phyloP scores from a whole-genome alignment of 2,329 filamentous ascomycete species.

The Thelonectria blattea region DNA sequence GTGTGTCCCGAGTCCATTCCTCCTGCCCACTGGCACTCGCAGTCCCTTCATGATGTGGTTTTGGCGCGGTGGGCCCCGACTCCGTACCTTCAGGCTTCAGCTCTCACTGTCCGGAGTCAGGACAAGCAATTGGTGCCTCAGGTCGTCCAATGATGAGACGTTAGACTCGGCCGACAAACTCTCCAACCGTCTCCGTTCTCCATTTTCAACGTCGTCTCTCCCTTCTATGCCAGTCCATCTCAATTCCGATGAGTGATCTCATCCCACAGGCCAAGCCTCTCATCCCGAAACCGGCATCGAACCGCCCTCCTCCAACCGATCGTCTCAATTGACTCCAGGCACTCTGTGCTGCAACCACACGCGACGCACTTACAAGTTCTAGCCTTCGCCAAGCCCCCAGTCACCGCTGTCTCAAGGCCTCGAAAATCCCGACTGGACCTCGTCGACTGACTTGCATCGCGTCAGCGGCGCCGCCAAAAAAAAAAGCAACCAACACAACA shows the following conservation, averaged over 20 bases:
- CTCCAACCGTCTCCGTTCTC: neutral
- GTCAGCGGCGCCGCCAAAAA: constrained; percentile 35
- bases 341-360: constrained; percentile 22
- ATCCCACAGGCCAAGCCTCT: neutral
- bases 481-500: constrained; percentile 33
- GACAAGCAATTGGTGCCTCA: constrained; percentile 10
- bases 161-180: constrained; percentile 18
- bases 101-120: neutral
- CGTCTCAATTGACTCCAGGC: constrained; percentile 3
- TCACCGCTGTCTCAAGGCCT: constrained; percentile 9
- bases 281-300: constrained; percentile 5
- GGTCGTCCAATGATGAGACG: constrained; percentile 9
- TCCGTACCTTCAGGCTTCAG: neutral
- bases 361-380: constrained; percentile 17
- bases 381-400: constrained; percentile 3
- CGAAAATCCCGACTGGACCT: constrained; percentile 17
- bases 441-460: constrained; percentile 31
- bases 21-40: no score
- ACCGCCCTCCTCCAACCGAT: constrained; percentile 7
- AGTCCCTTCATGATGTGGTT: neutral
- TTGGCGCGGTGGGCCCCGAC: neutral
- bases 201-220: neutral
- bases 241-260: neutral
- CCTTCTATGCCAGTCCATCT: neutral
- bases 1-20: neutral